Evolutionary conservation across 495 filamentous ascomycete genomes (phyloP).

Genomic region (Xylaria longipes): DNA sequence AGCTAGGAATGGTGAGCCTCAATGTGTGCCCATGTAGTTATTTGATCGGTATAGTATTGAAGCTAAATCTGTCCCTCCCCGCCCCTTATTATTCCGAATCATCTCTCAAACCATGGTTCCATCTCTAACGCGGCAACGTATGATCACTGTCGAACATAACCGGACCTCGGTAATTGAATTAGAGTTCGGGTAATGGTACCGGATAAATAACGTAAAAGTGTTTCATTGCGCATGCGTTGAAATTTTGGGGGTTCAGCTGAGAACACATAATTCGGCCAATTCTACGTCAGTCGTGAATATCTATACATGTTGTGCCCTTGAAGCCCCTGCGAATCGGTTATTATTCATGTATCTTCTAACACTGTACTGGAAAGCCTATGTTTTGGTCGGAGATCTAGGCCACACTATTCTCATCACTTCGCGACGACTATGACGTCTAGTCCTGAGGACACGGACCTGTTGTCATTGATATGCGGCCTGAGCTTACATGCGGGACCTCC

Average conservation of each 20-base stretch:
- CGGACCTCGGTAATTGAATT: neutral
- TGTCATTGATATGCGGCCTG: neutral
- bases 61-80: neutral
- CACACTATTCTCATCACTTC: neutral
- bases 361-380: neutral
- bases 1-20: neutral
- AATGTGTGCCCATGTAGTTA: neutral
- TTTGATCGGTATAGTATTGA: neutral
- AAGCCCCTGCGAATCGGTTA: neutral
- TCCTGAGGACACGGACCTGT: neutral
- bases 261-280: neutral
- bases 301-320: neutral
- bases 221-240: neutral
- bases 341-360: neutral
- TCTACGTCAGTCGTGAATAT: neutral
- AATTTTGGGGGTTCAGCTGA: neutral
- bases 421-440: neutral
- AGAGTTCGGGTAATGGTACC: neutral
- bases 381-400: neutral
- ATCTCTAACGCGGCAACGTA: neutral
- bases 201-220: constrained; percentile 11
- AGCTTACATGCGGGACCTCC: neutral
- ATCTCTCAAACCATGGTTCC: neutral
- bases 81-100: neutral
- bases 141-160: neutral